Percentiles rank a stretch among this genome's conserved stretches.
These are phyloP conservation scores for Pyronema domesticum DNA, from an alignment of 495 filamentous ascomycete species.

Conservation along the genomic window DNA sequence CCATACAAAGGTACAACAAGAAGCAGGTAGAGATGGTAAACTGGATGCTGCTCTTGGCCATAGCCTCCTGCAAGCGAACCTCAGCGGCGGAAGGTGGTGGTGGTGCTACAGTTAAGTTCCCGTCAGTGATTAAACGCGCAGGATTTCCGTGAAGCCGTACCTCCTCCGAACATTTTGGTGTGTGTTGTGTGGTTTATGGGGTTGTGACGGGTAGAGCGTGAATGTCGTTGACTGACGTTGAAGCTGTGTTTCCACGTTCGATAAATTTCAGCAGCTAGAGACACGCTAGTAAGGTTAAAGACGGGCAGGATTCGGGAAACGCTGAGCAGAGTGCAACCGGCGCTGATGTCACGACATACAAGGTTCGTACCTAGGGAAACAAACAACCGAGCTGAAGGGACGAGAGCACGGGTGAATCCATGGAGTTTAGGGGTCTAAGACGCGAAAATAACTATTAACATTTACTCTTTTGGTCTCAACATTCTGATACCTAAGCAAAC, in stretches of 20 bases:
- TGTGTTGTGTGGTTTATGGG: slow-evolving; percentile 4
- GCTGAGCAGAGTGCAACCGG: too few relatives aligned
- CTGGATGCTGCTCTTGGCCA: slow-evolving; percentile 50
- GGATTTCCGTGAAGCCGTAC: slow-evolving; percentile 19
- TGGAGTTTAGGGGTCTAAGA: too few relatives aligned
- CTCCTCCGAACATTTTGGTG: slow-evolving; percentile 32
- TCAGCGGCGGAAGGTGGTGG: slow-evolving; percentile 36
- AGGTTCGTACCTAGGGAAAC: too few relatives aligned
- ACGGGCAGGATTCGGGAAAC: neutral
- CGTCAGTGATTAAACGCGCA: neutral
- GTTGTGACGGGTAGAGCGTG: neutral
- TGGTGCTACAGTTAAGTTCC: slow-evolving; percentile 24
- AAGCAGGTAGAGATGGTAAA: slow-evolving; percentile 43
- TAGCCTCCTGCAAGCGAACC: slow-evolving; percentile 45
- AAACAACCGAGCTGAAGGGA: too few relatives aligned
- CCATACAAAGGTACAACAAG: slow-evolving; percentile 64
- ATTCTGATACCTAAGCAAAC: too few relatives aligned
- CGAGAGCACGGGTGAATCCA: too few relatives aligned
- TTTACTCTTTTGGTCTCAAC: too few relatives aligned
- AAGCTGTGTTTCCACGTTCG: neutral
- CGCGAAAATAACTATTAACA: too few relatives aligned
- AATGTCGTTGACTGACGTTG: neutral
- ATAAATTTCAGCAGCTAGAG: neutral
- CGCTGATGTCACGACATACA: too few relatives aligned
- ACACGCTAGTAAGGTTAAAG: neutral